Evolutionary conservation across 495 filamentous ascomycete species (phyloP).

Genomic region (Aspergillus carlsbadensis): DNA sequence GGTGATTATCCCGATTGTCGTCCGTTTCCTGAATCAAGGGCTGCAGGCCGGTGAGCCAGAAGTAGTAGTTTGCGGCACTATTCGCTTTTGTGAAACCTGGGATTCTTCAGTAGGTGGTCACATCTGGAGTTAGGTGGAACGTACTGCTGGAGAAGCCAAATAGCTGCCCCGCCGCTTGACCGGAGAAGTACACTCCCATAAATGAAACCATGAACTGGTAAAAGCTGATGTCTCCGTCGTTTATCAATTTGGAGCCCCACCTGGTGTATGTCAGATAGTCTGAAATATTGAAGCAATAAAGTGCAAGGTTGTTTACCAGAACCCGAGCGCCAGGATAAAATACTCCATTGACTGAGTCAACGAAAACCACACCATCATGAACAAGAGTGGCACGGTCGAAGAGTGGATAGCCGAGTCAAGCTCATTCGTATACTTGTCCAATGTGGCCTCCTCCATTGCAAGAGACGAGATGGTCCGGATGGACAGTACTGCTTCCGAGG

Average conservation of each 20-base stretch:
- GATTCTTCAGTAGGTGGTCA: background rate
- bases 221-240: conserved; percentile 41
- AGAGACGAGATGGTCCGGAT: conserved; percentile 90
- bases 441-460: conserved; percentile 78
- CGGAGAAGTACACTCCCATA: conserved; percentile 53
- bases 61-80: background rate
- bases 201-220: conserved; percentile 53
- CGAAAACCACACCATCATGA: conserved; percentile 38
- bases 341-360: conserved; percentile 38
- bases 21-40: conserved; percentile 76
- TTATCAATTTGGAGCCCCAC: conserved; percentile 28
- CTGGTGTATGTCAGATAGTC: too few species aligned
- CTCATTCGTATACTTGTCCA: conserved; percentile 58
- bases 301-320: conserved; percentile 44
- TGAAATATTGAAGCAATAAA: too few species aligned
- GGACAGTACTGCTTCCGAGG: conserved; percentile 84
- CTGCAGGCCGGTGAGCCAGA: conserved; percentile 63
- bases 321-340: conserved; percentile 50
- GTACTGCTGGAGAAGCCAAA: conserved; percentile 34
- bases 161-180: conserved; percentile 46
- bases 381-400: conserved; percentile 33
- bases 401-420: conserved; percentile 29
- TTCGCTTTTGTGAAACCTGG: conserved; percentile 1
- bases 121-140: conserved; percentile 14
- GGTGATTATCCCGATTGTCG: conserved; percentile 74